These are phyloP conservation scores for Tulasnella sp. DNA, from an alignment of 768 basidiomycete species.

Conservation along the genomic window DNA sequence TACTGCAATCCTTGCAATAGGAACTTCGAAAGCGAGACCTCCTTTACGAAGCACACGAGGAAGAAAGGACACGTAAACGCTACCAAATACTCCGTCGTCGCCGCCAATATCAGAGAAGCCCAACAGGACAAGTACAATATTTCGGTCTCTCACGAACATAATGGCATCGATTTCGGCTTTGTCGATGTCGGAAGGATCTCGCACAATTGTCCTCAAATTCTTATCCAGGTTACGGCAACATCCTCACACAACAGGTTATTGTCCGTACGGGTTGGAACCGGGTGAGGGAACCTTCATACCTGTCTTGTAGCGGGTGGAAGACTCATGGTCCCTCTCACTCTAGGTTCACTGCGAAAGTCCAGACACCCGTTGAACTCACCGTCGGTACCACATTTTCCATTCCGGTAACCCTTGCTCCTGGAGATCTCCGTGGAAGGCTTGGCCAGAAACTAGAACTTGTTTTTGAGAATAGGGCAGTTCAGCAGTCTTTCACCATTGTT, in stretches of 20 bases:
- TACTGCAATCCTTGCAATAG: not conserved
- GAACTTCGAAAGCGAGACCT: not conserved
- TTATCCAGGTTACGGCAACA: not conserved
- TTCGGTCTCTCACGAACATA: not conserved
- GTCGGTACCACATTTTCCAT: not conserved
- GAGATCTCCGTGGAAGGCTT: conserved; percentile 29
- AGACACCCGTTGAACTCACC: not conserved
- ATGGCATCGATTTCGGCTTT: not conserved
- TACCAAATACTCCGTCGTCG: not conserved
- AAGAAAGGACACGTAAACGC: not conserved
- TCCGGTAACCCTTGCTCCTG: conserved; percentile 10
- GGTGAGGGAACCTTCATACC: not conserved
- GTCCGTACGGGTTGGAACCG: not conserved
- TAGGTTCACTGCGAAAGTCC: no score
- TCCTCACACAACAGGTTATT: not conserved
- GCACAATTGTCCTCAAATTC: not conserved
- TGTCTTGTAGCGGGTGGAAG: not conserved
- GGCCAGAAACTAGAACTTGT: conserved; percentile 39
- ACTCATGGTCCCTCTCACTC: not conserved
- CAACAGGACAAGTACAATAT: not conserved
- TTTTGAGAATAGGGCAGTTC: conserved; percentile 30
- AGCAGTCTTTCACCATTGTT: conserved; percentile 35
- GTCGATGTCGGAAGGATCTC: not conserved
- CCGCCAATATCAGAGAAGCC: not conserved
- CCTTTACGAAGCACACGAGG: not conserved